phyloP scores from a whole-genome alignment of 345 rosid genomes.

The Populus alba region DNA sequence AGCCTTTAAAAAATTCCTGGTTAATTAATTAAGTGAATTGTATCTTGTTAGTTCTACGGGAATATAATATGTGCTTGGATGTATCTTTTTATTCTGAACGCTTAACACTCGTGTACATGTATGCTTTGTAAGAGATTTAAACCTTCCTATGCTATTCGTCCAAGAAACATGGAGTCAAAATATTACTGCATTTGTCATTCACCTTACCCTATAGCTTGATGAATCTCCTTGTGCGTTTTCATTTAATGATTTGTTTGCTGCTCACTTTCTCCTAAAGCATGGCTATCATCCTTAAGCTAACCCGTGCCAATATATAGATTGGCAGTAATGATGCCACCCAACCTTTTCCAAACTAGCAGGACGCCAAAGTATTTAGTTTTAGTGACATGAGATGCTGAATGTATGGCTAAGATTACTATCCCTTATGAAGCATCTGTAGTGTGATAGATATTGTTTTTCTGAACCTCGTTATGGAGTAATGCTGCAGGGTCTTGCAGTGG shows the following conservation, averaged over 20 bases:
- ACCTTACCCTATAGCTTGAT: background rate
- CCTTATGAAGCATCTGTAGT: no score
- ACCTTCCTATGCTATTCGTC: background rate
- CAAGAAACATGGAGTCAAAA: background rate
- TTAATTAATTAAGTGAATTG: background rate
- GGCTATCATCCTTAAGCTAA: background rate
- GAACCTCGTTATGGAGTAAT: background rate
- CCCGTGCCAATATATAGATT: background rate
- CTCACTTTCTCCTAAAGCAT: background rate
- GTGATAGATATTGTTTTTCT: background rate
- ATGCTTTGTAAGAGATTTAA: background rate
- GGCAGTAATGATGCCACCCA: background rate
- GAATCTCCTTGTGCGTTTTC: background rate
- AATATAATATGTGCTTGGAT: background rate
- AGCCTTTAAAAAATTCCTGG: conserved; percentile 5
- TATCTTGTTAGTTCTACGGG: background rate
- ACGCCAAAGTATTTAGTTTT: background rate
- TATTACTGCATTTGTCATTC: background rate
- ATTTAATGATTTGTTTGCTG: background rate
- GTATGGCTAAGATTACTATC: background rate
- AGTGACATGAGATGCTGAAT: background rate
- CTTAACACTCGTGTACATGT: background rate
- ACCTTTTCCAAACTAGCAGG: background rate
- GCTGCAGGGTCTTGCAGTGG: background rate
- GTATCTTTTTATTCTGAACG: background rate